Base-by-base conservation (phyloP, 805 yeast genomes). In the Blastobotrys attinorum region DNA sequence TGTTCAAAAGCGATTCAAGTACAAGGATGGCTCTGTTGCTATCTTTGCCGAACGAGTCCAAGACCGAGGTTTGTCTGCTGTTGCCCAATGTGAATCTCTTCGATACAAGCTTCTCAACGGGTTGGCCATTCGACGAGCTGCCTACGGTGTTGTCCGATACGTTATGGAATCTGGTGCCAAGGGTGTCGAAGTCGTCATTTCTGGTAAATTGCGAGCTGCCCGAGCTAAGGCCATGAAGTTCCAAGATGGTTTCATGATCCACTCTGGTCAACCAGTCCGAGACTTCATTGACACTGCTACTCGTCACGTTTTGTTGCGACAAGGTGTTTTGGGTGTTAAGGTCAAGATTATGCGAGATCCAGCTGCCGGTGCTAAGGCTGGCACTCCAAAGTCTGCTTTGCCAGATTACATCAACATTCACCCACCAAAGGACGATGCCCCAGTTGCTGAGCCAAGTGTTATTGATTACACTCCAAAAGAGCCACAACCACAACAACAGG, bases 111-210 rank as follows among this genome's bases (percentile, higher is more conserved):
- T 92, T 65, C 84, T 92, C 69, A 84, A 83, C 77, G 98, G 98
- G 79, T 83, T 92, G 69, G 96, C 97, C 67, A 88, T 92, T 79
- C 88, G 98, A 81, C 87, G 98, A 80, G 98, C 98, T 63, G 97
- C 97, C 65, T 92, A 92, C 87, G 97, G 97, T 87, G 97, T 92
- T 63, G 94, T 92, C 76, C 88, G 98, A 81, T 86, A 80, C 83
- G 96, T 94, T 67, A 92, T 92, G 96, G 97, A 89, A 75, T 87
- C 97, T 58, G 98, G 98, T 76, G 98, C 98, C 70, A 92, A 92
- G 86, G 98, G 98, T 89, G 96, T 94, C 69, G 98, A 92, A 81
- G 98, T 92, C 72, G 97, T 92, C 64, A 85, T 92, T 69, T 88
- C 97, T 62, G 98, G 98, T 83, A 92, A 92, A 79, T 83, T 94